Percentiles rank a stretch among this genome's conserved stretches.
Evolutionary conservation across 108 stramenopile species (phyloP).

Genomic region (Nannochloropsis gaditana): DNA sequence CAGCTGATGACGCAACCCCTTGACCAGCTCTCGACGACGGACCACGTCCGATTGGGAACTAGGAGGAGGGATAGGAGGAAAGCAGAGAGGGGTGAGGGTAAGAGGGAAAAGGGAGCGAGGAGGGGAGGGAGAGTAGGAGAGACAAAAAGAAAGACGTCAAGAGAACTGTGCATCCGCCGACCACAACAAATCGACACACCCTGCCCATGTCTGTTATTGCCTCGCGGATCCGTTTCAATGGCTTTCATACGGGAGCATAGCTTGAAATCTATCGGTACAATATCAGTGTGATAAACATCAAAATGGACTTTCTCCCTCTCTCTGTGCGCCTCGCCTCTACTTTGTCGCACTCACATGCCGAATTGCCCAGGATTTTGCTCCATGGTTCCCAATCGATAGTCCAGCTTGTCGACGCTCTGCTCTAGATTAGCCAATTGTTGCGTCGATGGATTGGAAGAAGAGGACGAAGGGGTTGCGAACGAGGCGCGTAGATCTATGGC

Average conservation of each 20-base stretch:
- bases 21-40: not conserved
- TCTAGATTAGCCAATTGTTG: not conserved
- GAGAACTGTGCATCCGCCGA: too few species aligned
- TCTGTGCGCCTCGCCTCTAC: not conserved
- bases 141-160: too few species aligned
- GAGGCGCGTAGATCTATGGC: not conserved
- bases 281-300: too few species aligned
- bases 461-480: not conserved
- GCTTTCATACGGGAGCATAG: too few species aligned
- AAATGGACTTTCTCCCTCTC: not conserved
- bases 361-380: not conserved
- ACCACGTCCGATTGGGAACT: not conserved
- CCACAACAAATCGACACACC: too few species aligned
- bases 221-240: too few species aligned
- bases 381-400: not conserved
- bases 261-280: too few species aligned
- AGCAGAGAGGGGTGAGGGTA: not conserved
- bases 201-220: too few species aligned
- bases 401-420: not conserved
- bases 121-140: too few species aligned
- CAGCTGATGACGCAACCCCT: not conserved
- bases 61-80: not conserved
- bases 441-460: not conserved
- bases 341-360: not conserved
- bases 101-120: not conserved